Evolutionary conservation across 106 monocot species (phyloP).

Genomic region (Apostasia shenzhenica): DNA sequence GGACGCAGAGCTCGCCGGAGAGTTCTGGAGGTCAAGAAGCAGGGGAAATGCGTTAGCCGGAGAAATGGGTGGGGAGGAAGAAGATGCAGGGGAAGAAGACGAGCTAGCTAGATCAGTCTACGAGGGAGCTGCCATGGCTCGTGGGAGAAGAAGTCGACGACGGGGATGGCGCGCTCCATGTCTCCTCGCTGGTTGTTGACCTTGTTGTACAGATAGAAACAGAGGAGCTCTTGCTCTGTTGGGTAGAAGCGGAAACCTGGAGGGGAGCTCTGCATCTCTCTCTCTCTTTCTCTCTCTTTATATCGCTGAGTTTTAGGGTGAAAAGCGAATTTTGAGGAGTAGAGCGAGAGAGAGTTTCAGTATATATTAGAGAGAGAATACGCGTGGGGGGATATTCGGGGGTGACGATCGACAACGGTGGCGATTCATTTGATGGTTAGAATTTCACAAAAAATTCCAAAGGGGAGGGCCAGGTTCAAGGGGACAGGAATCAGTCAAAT

Average conservation of each 20-base stretch:
- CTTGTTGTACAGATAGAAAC: slow-evolving; percentile 77
- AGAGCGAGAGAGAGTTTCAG: too few relatives aligned
- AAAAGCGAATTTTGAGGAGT: too few relatives aligned
- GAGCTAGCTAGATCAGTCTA: slow-evolving; percentile 1
- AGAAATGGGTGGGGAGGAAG: too few relatives aligned
- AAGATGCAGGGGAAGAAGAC: background rate
- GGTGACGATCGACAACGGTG: background rate
- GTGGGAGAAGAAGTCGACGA: slow-evolving; percentile 31
- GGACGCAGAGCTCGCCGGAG: slow-evolving; percentile 14
- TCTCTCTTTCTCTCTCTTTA: background rate
- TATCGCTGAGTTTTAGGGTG: too few relatives aligned
- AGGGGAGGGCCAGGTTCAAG: background rate
- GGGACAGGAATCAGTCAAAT: too few relatives aligned
- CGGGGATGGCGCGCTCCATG: slow-evolving; percentile 55
- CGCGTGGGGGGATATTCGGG: background rate
- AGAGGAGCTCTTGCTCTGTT: slow-evolving; percentile 75
- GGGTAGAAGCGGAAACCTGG: slow-evolving; percentile 69
- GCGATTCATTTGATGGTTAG: too few relatives aligned
- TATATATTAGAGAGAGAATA: background rate
- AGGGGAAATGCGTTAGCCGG: background rate
- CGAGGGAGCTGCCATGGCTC: slow-evolving; percentile 62
- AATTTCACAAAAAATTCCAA: background rate
- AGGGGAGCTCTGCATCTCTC: background rate
- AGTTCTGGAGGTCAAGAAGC: slow-evolving; percentile 17
- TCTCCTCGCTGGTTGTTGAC: slow-evolving; percentile 34